Conservation (phyloP, 306 rosid species). For the Medicago ruthenica region DNA sequence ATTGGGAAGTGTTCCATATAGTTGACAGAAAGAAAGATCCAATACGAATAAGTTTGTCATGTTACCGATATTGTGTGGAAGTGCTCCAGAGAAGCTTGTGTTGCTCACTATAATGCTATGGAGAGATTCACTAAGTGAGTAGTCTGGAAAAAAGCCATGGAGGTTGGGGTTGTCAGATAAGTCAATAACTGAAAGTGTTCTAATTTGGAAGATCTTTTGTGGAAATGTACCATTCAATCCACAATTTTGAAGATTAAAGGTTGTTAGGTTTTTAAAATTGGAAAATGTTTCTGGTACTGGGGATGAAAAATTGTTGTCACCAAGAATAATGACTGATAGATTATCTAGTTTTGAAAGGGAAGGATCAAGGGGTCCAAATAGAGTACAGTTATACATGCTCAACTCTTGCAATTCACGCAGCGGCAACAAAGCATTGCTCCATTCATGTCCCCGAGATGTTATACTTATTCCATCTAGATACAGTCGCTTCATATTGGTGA, state of each 20-base stretch:
- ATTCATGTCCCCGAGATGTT: conserved; percentile 35
- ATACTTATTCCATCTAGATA: conserved; percentile 46
- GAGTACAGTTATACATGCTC: conserved; percentile 4
- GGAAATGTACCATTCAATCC: conserved; percentile 42
- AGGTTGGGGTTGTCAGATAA: not conserved
- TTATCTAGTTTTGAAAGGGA: not conserved
- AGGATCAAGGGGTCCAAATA: conserved; percentile 41
- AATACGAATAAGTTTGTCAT: not conserved
- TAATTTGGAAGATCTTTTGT: conserved; percentile 24
- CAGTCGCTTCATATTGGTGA: conserved; percentile 30
- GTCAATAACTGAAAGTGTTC: conserved; percentile 25
- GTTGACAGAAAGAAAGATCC: not conserved
- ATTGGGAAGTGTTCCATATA: not conserved
- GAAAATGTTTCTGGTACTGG: conserved; percentile 26
- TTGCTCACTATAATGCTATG: not conserved
- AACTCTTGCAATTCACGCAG: conserved; percentile 4
- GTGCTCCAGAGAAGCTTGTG: not conserved
- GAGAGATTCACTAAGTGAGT: not conserved
- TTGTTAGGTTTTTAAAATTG: conserved; percentile 16
- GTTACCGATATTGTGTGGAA: not conserved
- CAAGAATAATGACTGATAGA: conserved; percentile 1
- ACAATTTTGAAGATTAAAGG: not conserved
- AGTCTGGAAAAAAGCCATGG: not conserved
- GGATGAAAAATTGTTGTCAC: not conserved
- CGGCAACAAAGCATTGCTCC: conserved; percentile 43